phyloP scores from a whole-genome alignment of 2,329 filamentous ascomycete genomes.

The Hypoxylon rubiginosum region DNA sequence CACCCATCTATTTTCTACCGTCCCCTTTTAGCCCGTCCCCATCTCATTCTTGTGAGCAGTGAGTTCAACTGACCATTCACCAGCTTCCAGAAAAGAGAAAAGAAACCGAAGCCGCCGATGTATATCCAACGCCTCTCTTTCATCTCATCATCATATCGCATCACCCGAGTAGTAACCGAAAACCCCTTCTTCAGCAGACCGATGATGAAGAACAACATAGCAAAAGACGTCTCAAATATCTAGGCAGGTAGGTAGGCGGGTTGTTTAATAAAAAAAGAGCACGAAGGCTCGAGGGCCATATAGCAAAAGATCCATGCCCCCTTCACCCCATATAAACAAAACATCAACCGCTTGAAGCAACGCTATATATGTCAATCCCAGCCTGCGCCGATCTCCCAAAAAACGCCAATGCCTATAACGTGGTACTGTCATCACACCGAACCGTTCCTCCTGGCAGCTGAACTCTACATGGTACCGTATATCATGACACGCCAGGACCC shows the following conservation, averaged over 20 bases:
- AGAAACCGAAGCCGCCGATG: not conserved
- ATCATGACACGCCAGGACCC: slow-evolving; percentile 21
- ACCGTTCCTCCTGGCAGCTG: slow-evolving; percentile 1
- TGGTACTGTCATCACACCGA: slow-evolving; percentile 3
- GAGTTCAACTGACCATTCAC: not conserved
- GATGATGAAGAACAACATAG: not conserved
- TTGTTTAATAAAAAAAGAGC: not conserved
- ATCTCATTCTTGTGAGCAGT: not conserved
- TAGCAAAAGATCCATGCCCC: slow-evolving; percentile 7
- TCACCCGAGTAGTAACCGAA: not conserved
- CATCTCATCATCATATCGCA: slow-evolving; percentile 8
- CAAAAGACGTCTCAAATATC: slow-evolving; percentile 1
- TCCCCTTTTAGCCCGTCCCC: not conserved
- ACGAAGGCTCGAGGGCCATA: slow-evolving; percentile 18
- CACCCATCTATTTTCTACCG: not conserved
- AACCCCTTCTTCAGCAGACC: not conserved
- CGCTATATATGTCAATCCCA: slow-evolving; percentile 9
- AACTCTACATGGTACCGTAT: slow-evolving; percentile 11
- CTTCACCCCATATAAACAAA: slow-evolving; percentile 12
- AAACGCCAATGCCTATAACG: slow-evolving; percentile 21
- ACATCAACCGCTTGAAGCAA: slow-evolving; percentile 10
- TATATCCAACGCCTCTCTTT: slow-evolving; percentile 2
- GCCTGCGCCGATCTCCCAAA: not conserved
- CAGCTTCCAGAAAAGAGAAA: not conserved
- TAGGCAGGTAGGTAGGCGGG: not conserved